Base-by-base conservation (phyloP, 495 filamentous ascomycete genomes). In the Ramalina intermedia region DNA sequence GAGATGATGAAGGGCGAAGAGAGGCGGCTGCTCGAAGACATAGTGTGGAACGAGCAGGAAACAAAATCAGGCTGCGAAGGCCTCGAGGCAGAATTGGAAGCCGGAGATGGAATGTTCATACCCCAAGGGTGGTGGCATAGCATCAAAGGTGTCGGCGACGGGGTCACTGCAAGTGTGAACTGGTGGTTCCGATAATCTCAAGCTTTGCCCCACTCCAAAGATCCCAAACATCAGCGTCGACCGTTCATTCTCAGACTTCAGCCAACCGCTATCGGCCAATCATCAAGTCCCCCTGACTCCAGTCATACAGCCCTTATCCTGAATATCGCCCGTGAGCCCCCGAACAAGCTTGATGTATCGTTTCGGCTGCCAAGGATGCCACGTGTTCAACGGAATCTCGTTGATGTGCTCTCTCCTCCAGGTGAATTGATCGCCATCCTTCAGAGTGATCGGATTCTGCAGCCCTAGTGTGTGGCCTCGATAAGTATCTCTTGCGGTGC, bases 71-170 rank as follows among this genome's bases (percentile, higher is more conserved):
- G 61, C 2, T 54, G 61, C 56, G 51, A 57, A 27, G 72, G 71
- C 4, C 70, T 65, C 52, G 79, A 91, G 54, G 80, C 72, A 11
- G 48, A 56, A n/a, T 55, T 95, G 29, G 60, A 63, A 2, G 65
- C 71, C 13, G 81, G 84, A 0, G 88, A 96, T 69, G 79, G 71
- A 0, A 50, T 96, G 39, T 96, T 90, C 60, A 89, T 98, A 48
- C 91, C 90, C 0, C 79, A 76, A 51, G 87, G 86, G 12, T 98
- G 88, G 87, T 98, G 91, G 91, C 91, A 98, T 73, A 87, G 84
- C 59, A 78, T 98, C 44, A 82, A 77, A 57, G 86, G 89, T 18
- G 56, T 78, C 45, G 84, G 81, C 13, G 55, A 69, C 18, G 74
- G 77, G 13, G 72, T 82, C 29, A 83, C 70, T 41, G 81, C 66